phyloP scores from a whole-genome alignment of 495 filamentous ascomycete genomes.

The Usnea hakonensis region DNA sequence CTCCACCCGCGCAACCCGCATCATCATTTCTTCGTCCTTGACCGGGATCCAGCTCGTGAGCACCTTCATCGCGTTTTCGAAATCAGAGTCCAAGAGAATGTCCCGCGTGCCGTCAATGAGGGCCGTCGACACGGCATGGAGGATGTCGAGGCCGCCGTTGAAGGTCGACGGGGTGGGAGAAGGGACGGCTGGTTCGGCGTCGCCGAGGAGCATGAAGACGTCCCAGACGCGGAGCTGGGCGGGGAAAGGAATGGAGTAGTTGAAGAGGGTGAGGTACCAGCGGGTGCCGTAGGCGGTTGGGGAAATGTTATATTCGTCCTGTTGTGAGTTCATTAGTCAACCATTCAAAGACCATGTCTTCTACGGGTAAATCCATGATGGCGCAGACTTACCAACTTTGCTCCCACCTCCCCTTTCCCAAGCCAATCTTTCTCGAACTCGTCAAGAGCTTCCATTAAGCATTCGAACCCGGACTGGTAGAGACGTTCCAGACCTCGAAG shows the following conservation, averaged over 20 bases:
- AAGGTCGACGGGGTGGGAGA: slow-evolving; percentile 31
- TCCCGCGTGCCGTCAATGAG: slow-evolving; percentile 89
- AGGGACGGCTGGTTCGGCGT: slow-evolving; percentile 38
- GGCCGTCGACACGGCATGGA: slow-evolving; percentile 86
- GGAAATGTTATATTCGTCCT: slow-evolving; percentile 73
- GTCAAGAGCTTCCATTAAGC: slow-evolving; percentile 77
- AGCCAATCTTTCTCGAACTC: slow-evolving; percentile 90
- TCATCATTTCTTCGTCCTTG: slow-evolving; percentile 87
- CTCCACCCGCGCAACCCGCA: slow-evolving; percentile 88
- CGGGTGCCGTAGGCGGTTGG: slow-evolving; percentile 89
- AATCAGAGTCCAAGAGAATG: slow-evolving; percentile 87
- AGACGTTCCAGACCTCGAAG: slow-evolving; percentile 77
- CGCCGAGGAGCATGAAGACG: slow-evolving; percentile 94
- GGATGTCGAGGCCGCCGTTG: slow-evolving; percentile 67
- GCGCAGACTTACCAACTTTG: slow-evolving; percentile 61
- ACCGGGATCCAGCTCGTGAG: slow-evolving; percentile 94
- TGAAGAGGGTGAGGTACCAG: slow-evolving; percentile 98
- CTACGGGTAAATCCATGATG: background rate
- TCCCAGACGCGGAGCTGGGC: slow-evolving; percentile 99
- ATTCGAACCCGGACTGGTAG: slow-evolving; percentile 76
- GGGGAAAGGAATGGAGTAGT: slow-evolving; percentile 90
- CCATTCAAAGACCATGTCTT: background rate
- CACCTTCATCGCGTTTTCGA: slow-evolving; percentile 97
- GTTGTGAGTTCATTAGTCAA: slow-evolving; percentile 19
- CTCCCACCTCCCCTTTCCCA: slow-evolving; percentile 60